Evolutionary conservation across 768 basidiomycete species (phyloP).

Genomic region (Lactarius akahatsu): DNA sequence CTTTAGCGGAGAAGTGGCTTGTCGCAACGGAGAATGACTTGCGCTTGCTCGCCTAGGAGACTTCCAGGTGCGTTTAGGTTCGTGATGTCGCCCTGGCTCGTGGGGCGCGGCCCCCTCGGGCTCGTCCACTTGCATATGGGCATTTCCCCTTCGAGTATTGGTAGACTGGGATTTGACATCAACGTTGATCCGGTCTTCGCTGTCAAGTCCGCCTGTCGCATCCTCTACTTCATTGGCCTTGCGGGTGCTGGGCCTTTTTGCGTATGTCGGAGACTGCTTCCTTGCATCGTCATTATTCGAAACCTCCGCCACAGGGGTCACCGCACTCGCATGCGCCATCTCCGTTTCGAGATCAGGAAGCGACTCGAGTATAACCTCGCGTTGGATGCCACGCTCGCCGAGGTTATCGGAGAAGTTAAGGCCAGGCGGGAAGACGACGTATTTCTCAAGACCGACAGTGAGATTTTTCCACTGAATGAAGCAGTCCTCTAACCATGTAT

Average conservation of each 20-base stretch:
- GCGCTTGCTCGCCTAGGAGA: constrained; percentile 2
- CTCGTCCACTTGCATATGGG: constrained; percentile 7
- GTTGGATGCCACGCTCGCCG: constrained; percentile 34
- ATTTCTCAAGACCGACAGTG: constrained; percentile 62
- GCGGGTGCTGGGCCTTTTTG: constrained; percentile 27
- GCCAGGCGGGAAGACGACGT: constrained; percentile 65
- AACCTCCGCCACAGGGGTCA: not conserved
- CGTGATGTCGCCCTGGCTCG: not conserved
- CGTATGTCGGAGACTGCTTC: constrained; percentile 24
- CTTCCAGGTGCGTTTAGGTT: not conserved
- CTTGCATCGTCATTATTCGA: constrained; percentile 6
- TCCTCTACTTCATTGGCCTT: constrained; percentile 35
- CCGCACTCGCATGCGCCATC: constrained; percentile 6
- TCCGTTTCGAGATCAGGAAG: constrained; percentile 20
- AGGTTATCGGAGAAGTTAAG: constrained; percentile 58
- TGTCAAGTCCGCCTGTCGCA: constrained; percentile 26
- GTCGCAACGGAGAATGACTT: not conserved
- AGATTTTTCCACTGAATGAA: constrained; percentile 75
- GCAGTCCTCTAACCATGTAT: constrained; percentile 90
- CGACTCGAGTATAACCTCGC: constrained; percentile 26
- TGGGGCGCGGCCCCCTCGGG: not conserved
- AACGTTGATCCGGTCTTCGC: constrained; percentile 30
- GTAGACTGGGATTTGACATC: constrained; percentile 9
- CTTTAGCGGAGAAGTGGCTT: not conserved
- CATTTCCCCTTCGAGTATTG: not conserved